Conservation (phyloP, 2,329 filamentous ascomycete genomes). For the Cercospora sesami region DNA sequence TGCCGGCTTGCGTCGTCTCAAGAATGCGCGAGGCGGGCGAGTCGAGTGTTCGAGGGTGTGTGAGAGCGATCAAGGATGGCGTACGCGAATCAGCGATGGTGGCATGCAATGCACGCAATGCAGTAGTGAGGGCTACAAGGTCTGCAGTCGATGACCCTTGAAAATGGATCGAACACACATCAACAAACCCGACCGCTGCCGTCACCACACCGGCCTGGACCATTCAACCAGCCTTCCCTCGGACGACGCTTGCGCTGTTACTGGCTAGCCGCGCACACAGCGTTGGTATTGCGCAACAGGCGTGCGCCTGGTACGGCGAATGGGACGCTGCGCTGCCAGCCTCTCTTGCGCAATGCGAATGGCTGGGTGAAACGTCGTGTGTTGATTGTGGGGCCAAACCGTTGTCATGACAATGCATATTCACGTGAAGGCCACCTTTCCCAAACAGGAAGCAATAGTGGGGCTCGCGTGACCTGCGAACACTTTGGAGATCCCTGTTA, state of each 20-base stretch:
- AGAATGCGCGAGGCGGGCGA: constrained; percentile 18
- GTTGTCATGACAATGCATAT: neutral
- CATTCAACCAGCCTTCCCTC: constrained; percentile 1
- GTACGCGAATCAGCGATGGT: neutral
- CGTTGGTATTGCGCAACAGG: constrained; percentile 1
- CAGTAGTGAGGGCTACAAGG: neutral
- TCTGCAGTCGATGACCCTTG: neutral
- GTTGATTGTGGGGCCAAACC: neutral
- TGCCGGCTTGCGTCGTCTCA: constrained; percentile 1
- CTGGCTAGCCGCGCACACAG: neutral
- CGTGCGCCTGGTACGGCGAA: constrained; percentile 4
- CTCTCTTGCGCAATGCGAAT: neutral
- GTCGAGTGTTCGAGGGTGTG: neutral
- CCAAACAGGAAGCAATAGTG: neutral
- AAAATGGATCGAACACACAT: neutral
- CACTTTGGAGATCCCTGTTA: constrained; percentile 11
- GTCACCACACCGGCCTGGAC: neutral
- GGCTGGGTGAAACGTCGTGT: constrained; percentile 7
- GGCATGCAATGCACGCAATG: neutral
- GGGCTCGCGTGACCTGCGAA: neutral
- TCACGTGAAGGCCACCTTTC: neutral
- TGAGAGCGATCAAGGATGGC: neutral
- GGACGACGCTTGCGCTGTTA: neutral
- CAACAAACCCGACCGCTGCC: constrained; percentile 1
- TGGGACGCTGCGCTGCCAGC: neutral